Conservation (phyloP, 2,329 filamentous ascomycete genomes). For the Venturia pyrina region DNA sequence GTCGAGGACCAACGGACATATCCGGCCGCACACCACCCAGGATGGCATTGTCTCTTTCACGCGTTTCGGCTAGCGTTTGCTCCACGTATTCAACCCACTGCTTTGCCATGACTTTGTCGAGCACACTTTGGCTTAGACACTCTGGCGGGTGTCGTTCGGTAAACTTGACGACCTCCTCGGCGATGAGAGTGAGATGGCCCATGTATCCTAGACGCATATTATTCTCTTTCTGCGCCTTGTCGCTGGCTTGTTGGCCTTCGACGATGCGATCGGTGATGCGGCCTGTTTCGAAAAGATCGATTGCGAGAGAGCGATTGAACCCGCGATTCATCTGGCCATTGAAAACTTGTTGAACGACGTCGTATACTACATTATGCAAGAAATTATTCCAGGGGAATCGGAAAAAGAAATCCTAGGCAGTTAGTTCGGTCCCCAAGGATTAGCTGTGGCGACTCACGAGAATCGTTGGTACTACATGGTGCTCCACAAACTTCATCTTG, state of each 20-base stretch:
- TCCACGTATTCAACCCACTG: constrained; percentile 95
- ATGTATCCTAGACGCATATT: constrained; percentile 96
- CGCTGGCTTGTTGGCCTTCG: constrained; percentile 76
- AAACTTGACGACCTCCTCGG: constrained; percentile 97
- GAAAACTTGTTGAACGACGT: constrained; percentile 97
- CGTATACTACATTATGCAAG: constrained; percentile 96
- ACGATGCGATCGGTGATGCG: constrained; percentile 87
- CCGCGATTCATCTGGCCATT: constrained; percentile 96
- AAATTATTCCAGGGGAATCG: constrained; percentile 99
- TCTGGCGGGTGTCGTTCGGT: constrained; percentile 89
- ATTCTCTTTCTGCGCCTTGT: constrained; percentile 70
- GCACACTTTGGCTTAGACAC: constrained; percentile 68
- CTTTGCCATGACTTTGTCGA: constrained; percentile 79
- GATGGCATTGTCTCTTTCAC: constrained; percentile 96
- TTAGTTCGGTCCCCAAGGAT: constrained; percentile 1
- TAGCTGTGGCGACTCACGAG: constrained; percentile 53
- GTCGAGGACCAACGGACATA: constrained; percentile 70
- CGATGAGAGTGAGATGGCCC: constrained; percentile 93
- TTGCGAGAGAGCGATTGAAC: constrained; percentile 79
- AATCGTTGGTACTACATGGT: constrained; percentile 90
- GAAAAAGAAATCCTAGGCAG: constrained; percentile 85
- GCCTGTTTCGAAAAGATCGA: constrained; percentile 86
- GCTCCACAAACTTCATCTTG: constrained; percentile 93
- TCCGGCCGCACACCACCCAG: constrained; percentile 90
- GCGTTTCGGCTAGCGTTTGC: constrained; percentile 80